Evolutionary conservation across 352 stramenopile genomes (phyloP).

Genomic region (Globisporangium iwayamae): DNA sequence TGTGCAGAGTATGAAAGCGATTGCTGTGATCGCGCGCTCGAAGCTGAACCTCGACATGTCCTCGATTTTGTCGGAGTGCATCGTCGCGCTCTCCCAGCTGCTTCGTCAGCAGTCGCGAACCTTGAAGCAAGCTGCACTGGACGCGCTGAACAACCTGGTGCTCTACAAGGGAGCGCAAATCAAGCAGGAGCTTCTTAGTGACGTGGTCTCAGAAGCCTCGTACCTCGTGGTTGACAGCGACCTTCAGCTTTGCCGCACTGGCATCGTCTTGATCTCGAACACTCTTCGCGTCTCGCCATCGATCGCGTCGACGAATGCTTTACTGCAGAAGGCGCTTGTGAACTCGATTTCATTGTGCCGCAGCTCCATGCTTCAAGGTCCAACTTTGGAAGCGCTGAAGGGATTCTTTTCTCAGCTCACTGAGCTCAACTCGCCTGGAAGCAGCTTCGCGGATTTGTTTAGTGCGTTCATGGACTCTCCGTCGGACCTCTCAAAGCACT

Average conservation of each 20-base stretch:
- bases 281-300: conserved; percentile 61
- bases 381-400: conserved; percentile 48
- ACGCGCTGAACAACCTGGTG: conserved; percentile 91
- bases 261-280: conserved; percentile 85
- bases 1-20: conserved; percentile 95
- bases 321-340: conserved; percentile 67
- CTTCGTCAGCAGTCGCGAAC: conserved; percentile 94
- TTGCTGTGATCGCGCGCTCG: conserved; percentile 88
- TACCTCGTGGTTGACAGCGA: conserved; percentile 94
- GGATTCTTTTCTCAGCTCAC: conserved; percentile 70
- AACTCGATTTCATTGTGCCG: conserved; percentile 86
- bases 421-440: conserved; percentile 40
- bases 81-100: conserved; percentile 86
- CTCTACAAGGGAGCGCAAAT: conserved; percentile 72
- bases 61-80: conserved; percentile 87
- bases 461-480: conserved; percentile 64
- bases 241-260: conserved; percentile 94
- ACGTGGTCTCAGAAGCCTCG: conserved; percentile 89
- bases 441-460: conserved; percentile 88
- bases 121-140: conserved; percentile 93
- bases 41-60: conserved; percentile 89
- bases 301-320: conserved; percentile 51
- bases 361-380: conserved; percentile 92
- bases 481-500: conserved; percentile 81
- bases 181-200: conserved; percentile 75